A percentile compares a stretch with the other conserved stretches of the same genome.
These are phyloP conservation scores for Colletotrichum tabaci DNA, from an alignment of 2,329 filamentous ascomycete species.

Conservation along the genomic window DNA sequence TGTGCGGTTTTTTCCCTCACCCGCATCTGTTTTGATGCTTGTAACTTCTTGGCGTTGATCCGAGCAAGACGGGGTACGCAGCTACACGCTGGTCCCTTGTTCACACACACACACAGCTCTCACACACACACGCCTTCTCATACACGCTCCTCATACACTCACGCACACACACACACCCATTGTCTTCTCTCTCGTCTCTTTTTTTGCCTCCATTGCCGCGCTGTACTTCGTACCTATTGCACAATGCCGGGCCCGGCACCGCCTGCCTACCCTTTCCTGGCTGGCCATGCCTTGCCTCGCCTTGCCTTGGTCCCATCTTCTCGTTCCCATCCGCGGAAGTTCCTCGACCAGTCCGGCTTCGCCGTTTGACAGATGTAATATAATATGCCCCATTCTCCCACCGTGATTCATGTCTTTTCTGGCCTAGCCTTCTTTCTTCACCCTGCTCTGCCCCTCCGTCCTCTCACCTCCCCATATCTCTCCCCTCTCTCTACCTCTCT, in stretches of 20 bases:
- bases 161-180: conserved; percentile 14
- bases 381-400: conserved; percentile 41
- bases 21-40: conserved; percentile 43
- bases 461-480: conserved; percentile 27
- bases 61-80: conserved; percentile 42
- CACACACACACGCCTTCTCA: conserved; percentile 12
- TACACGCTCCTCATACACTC: conserved; percentile 8
- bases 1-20: conserved; percentile 42
- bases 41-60: conserved; percentile 43
- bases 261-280: conserved; percentile 8
- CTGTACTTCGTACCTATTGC: conserved; percentile 21
- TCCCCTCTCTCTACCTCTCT: conserved; percentile 17
- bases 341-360: conserved; percentile 38
- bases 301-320: conserved; percentile 41
- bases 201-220: conserved; percentile 13
- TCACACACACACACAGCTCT: conserved; percentile 15
- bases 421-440: conserved; percentile 32
- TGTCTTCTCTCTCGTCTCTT: conserved; percentile 37
- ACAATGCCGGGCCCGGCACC: conserved; percentile 13
- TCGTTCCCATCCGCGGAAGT: conserved; percentile 35
- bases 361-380: conserved; percentile 42
- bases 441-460: conserved; percentile 33
- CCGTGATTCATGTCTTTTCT: conserved; percentile 27
- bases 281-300: conserved; percentile 31
- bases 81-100: conserved; percentile 42